Evolutionary conservation across 2,329 filamentous ascomycete species (phyloP).

Genomic region (Nannizziopsis barbatae): DNA sequence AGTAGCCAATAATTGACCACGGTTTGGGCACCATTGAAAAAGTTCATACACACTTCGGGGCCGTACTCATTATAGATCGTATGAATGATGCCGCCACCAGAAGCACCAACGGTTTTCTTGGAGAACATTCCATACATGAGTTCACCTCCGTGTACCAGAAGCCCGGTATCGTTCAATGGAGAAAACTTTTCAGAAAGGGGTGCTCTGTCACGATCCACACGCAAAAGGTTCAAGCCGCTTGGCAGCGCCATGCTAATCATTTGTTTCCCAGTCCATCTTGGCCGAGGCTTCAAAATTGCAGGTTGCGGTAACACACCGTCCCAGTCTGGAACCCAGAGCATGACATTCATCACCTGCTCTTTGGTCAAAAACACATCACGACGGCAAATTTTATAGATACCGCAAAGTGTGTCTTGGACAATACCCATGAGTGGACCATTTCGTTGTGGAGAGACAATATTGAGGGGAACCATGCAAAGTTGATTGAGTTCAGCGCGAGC

Average conservation of each 20-base stretch:
- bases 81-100: conserved; percentile 82
- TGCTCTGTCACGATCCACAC: conserved; percentile 51
- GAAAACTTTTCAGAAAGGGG: conserved; percentile 43
- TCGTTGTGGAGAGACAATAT: conserved; percentile 95
- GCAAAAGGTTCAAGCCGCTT: conserved; percentile 65
- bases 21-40: conserved; percentile 90
- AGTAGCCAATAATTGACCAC: conserved; percentile 96
- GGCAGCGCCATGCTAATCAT: conserved; percentile 90
- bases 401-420: conserved; percentile 92
- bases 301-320: conserved; percentile 87
- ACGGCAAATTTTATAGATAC: conserved; percentile 92
- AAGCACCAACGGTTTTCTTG: conserved; percentile 90
- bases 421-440: conserved; percentile 99
- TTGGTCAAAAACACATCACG: conserved; percentile 84
- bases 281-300: conserved; percentile 83
- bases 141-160: conserved; percentile 76
- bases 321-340: conserved; percentile 97
- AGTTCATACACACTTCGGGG: conserved; percentile 72
- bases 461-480: conserved; percentile 92
- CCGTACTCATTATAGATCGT: conserved; percentile 94
- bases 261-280: conserved; percentile 97
- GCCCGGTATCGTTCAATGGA: conserved; percentile 62
- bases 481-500: conserved; percentile 89
- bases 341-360: conserved; percentile 88
- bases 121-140: conserved; percentile 80